Conservation (phyloP, 768 basidiomycete genomes). For the Ephemerocybe angulata region DNA sequence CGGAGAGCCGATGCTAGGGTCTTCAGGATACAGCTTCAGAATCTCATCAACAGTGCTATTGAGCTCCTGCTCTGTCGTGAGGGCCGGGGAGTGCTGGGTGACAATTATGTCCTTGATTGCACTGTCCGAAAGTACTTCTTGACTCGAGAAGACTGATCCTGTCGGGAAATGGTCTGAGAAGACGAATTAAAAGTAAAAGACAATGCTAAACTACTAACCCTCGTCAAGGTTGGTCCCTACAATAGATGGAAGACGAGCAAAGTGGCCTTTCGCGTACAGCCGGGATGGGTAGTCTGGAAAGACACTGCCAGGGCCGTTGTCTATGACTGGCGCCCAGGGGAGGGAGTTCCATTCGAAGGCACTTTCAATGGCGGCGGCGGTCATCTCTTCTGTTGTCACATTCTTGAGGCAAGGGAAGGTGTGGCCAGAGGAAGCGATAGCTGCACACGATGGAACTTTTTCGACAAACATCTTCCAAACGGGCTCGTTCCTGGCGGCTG, state of each 20-base stretch:
- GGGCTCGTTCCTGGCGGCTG: slow-evolving; percentile 25
- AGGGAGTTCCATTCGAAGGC: slow-evolving; percentile 17
- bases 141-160: neutral
- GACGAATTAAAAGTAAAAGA: neutral
- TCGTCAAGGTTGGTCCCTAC: slow-evolving; percentile 43
- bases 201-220: slow-evolving; percentile 14
- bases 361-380: slow-evolving; percentile 15
- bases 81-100: neutral
- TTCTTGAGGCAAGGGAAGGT: slow-evolving; percentile 33
- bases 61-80: slow-evolving; percentile 4
- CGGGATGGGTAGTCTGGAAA: slow-evolving; percentile 37
- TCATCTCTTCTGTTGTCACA: slow-evolving; percentile 23
- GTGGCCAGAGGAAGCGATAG: slow-evolving; percentile 19
- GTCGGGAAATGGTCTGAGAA: neutral
- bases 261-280: slow-evolving; percentile 23
- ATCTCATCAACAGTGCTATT: slow-evolving; percentile 22
- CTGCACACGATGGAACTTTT: slow-evolving; percentile 31
- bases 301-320: slow-evolving; percentile 34
- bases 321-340: slow-evolving; percentile 37
- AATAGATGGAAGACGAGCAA: slow-evolving; percentile 40
- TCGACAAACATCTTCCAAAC: slow-evolving; percentile 39
- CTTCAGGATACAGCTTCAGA: slow-evolving; percentile 38
- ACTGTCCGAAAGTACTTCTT: neutral
- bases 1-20: slow-evolving; percentile 41
- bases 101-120: neutral